Base-by-base conservation (phyloP, 192 early-diverging fungal species). In the Haplosporangium gracile region DNA sequence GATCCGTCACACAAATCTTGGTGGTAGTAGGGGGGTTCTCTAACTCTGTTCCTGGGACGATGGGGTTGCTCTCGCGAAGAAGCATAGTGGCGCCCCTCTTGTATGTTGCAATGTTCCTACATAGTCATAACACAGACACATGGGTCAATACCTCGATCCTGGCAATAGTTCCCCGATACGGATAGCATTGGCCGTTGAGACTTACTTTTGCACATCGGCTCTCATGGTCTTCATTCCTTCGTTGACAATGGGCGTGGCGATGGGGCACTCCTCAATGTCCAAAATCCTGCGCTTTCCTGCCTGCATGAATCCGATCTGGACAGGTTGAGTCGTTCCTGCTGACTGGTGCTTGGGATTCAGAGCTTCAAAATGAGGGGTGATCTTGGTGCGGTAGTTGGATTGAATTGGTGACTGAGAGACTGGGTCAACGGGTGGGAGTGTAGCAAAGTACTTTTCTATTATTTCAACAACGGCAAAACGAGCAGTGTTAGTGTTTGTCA, bases 241-340 rank as follows among this genome's bases (percentile, higher is more conserved):
- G 24, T 93, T 91, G 42, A 95, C 89, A 26, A 89, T 87, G 26
- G 93, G 91, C 0, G 93, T 93, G 9, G 91, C 94, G 72, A 95
- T 91, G 13, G 90, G 88, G 82, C 94, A 95, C 15, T 92, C 85
- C 60, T 93, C 93, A 55, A 95, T 92, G 79, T 95, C 94, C 70
- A 95, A 74, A 22, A 95, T 91, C 22, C 89, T 84, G 32, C 90
- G 88, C 74, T 92, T 90, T 29, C 94, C 94, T 34, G 88, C 77
- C 49, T 91, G 78, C 43, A 85, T 79, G 80, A 93, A 95, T 29
- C 94, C 94, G 72, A 95, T 91, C 24, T 79, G 72, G 4, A 88
- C 82, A 8, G 72, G 43, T 43, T 88, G 77, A 2, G 32, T 22
- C 16, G 47, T 70, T 78, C 79, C 82, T 82, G 86, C 79, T 18